phyloP scores from a whole-genome alignment of 768 basidiomycete genomes.

The Psilocybe tampanensis region DNA sequence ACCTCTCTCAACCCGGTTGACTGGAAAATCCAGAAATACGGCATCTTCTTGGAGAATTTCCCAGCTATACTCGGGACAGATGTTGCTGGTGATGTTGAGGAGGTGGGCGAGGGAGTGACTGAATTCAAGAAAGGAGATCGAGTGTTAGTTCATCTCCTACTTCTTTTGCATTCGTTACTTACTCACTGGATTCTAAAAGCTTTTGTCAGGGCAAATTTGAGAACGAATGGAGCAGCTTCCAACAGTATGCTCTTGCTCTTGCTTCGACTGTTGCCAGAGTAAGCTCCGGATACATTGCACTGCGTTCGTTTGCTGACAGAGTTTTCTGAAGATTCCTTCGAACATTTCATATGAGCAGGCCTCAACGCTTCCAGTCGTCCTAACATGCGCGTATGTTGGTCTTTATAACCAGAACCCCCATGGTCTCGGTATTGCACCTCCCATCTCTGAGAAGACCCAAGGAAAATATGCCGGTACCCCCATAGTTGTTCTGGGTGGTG shows the following conservation, averaged over 20 bases:
- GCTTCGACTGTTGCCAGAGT: constrained; percentile 45
- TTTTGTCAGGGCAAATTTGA: constrained; percentile 42
- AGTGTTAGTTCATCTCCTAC: constrained; percentile 39
- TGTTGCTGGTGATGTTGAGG: constrained; percentile 52
- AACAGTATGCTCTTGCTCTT: constrained; percentile 45
- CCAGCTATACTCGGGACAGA: constrained; percentile 52
- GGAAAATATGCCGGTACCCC: constrained; percentile 46
- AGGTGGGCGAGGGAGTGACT: constrained; percentile 53
- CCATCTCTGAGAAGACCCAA: constrained; percentile 24
- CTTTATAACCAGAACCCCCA: constrained; percentile 41
- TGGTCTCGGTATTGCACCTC: constrained; percentile 43
- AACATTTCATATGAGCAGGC: constrained; percentile 43
- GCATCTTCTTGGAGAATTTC: constrained; percentile 32
- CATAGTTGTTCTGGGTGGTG: constrained; percentile 28
- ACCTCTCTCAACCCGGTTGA: constrained; percentile 50
- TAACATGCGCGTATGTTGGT: constrained; percentile 50
- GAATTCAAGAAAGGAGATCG: constrained; percentile 52
- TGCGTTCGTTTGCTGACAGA: constrained; percentile 26
- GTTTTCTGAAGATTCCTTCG: constrained; percentile 36
- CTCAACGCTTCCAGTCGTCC: constrained; percentile 46
- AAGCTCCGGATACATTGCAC: background rate
- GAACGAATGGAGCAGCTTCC: constrained; percentile 41
- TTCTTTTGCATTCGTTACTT: background rate
- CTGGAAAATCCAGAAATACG: constrained; percentile 34
- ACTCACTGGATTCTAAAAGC: constrained; percentile 22